These are phyloP conservation scores for Atkinsonella hypoxylon DNA, from an alignment of 2,329 filamentous ascomycete species.

Conservation along the genomic window DNA sequence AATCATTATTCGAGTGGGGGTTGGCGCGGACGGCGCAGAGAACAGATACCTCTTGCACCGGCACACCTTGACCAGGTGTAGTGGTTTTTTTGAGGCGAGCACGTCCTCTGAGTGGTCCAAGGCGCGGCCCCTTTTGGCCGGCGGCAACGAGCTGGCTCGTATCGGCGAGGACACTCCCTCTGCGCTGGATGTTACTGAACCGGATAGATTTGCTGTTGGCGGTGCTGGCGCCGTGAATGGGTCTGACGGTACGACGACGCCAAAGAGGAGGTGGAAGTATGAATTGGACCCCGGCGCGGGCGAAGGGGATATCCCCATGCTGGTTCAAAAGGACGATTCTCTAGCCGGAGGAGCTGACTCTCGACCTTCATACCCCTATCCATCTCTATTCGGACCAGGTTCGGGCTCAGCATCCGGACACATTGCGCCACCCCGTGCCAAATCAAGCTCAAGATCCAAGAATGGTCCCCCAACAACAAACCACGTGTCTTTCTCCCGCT, in stretches of 20 bases:
- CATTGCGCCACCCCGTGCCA: constrained; percentile 34
- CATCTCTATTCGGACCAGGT: constrained; percentile 22
- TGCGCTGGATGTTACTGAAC: constrained; percentile 11
- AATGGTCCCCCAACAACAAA: constrained; percentile 27
- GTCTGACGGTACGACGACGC: not conserved
- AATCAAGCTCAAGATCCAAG: constrained; percentile 21
- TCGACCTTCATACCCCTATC: constrained; percentile 9
- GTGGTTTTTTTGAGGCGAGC: constrained; percentile 84
- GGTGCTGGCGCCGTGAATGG: not conserved
- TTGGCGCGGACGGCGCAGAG: constrained; percentile 42
- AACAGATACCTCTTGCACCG: constrained; percentile 80
- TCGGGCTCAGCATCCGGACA: constrained; percentile 23
- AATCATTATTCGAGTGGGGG: constrained; percentile 58
- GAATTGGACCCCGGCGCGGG: constrained; percentile 68
- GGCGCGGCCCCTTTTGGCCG: constrained; percentile 15
- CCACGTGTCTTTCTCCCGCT: constrained; percentile 61
- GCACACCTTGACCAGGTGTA: constrained; percentile 79
- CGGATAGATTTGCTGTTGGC: constrained; percentile 2
- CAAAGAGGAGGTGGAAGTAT: constrained; percentile 63
- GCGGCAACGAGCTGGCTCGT: constrained; percentile 37
- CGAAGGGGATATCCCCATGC: constrained; percentile 70
- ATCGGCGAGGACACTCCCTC: constrained; percentile 34
- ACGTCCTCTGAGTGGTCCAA: constrained; percentile 64
- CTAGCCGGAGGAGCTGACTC: constrained; percentile 9
- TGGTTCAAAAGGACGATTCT: constrained; percentile 62